phyloP scores from a whole-genome alignment of 495 filamentous ascomycete species.

The Hypoxylon trugodes region DNA sequence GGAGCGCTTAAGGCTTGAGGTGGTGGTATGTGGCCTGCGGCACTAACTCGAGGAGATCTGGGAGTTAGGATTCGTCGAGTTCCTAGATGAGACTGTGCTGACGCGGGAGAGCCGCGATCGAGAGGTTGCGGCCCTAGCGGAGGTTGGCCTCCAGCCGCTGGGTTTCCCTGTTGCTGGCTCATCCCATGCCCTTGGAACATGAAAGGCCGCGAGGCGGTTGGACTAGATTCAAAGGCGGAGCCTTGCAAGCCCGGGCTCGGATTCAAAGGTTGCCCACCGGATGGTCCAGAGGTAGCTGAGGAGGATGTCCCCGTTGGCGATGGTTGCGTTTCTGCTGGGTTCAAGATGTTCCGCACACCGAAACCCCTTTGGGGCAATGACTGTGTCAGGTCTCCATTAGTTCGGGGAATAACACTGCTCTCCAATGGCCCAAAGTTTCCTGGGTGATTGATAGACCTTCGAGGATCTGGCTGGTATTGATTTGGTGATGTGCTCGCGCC shows the following conservation, averaged over 20 bases:
- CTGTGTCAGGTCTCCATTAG: constrained; percentile 45
- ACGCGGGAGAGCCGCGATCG: constrained; percentile 50
- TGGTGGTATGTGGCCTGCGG: constrained; percentile 55
- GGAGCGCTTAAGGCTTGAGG: constrained; percentile 56
- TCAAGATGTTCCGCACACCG: constrained; percentile 61
- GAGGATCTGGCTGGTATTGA: constrained; percentile 36
- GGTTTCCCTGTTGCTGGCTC: constrained; percentile 41
- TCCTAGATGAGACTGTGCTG: constrained; percentile 51
- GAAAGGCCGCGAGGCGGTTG: constrained; percentile 37
- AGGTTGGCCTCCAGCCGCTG: constrained; percentile 43
- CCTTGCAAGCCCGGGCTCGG: constrained; percentile 38
- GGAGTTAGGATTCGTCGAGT: constrained; percentile 69
- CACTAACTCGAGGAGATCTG: constrained; percentile 65
- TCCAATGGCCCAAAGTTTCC: constrained; percentile 34
- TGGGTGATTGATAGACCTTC: constrained; percentile 36
- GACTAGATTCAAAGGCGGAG: constrained; percentile 45
- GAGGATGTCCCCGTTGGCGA: constrained; percentile 30
- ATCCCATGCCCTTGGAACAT: constrained; percentile 41
- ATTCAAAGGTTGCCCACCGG: constrained; percentile 20
- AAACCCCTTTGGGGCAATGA: constrained; percentile 52
- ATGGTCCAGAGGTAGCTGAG: constrained; percentile 31
- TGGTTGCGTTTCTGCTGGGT: constrained; percentile 51
- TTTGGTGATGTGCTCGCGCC: constrained; percentile 36
- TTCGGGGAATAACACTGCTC: constrained; percentile 33
- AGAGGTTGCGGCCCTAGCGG: constrained; percentile 41